These are phyloP conservation scores for Lantana camara DNA, from an alignment of 257 asterid genomes.

Conservation along the genomic window DNA sequence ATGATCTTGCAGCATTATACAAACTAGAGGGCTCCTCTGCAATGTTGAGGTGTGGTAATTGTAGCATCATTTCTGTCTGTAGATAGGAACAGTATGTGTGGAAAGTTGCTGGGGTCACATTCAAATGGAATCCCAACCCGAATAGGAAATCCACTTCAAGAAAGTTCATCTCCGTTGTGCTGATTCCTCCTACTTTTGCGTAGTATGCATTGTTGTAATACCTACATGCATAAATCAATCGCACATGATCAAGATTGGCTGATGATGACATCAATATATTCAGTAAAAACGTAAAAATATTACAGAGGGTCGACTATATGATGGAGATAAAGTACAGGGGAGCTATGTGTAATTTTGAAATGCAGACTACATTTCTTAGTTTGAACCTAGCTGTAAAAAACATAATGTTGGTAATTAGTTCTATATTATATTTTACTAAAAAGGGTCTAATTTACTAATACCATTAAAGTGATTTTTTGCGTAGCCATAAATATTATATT, in stretches of 20 bases:
- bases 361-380: no score
- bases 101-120: slow-evolving; percentile 81
- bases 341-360: no score
- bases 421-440: neutral
- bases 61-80: slow-evolving; percentile 71
- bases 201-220: slow-evolving; percentile 92
- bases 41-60: slow-evolving; percentile 46
- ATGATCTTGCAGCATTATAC: slow-evolving; percentile 40
- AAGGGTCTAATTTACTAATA: neutral
- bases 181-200: slow-evolving; percentile 97
- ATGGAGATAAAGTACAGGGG: no score
- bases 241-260: neutral
- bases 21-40: slow-evolving; percentile 42
- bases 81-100: slow-evolving; percentile 69
- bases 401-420: neutral
- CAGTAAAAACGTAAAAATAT: no score
- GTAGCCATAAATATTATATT: neutral
- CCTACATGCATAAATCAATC: slow-evolving; percentile 37
- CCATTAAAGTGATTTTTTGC: neutral
- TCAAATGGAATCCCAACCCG: slow-evolving; percentile 85
- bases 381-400: no score
- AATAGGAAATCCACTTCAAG: slow-evolving; percentile 92
- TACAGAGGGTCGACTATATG: no score
- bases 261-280: no score
- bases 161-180: slow-evolving; percentile 91